Evolutionary conservation across 768 basidiomycete genomes (phyloP), one percentile per base, ranked within the genome.

Genomic region (Boletus barrowsii): DNA sequence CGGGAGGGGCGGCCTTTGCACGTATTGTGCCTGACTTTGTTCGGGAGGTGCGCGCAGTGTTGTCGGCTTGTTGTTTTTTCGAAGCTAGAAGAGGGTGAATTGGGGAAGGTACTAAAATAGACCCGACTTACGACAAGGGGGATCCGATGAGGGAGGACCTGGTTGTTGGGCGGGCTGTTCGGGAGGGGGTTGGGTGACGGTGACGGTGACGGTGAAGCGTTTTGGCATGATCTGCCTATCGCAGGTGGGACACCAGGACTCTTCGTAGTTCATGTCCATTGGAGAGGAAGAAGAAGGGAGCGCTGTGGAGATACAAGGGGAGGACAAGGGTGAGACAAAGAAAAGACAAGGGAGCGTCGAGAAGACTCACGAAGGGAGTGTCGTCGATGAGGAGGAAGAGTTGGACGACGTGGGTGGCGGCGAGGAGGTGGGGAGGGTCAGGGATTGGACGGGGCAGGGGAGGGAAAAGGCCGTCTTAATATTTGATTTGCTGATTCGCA

Each of bases 191-290:
- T 59, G 71, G 26, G 66, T 60, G 51, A 83, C 64, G 32, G 80
- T 60, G 51, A 83, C 64, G 32, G 80, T 69, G 53, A 88, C 78
- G 13, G 76, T 76, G 59, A 72, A 74, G 59, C 87, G 85, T 66
- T 88, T 89, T n/a, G 90, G 90, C n/a, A 81, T 73, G 60, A 93
- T 90, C 58, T 86, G 85, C 61, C 82, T 76, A 63, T 84, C 81
- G 76, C 90, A 93, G 64, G 81, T 82, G 47, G 87, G 87, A 79
- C 90, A 92, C 86, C 87, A 93, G 52, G 83, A 75, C 57, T 84
- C 79, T 73, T 89, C 88, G 73, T 84, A 77, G 64, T 73, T 66
- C 58, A 68, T 61, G 56, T 65, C 73, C 62, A 71, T 73, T 47
- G 59, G 6, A 49, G 26, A 35, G 45, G 51, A 55, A 58, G 53